These are phyloP conservation scores for Xylariaceae sp. DNA, from an alignment of 2,329 filamentous ascomycete genomes.

Conservation along the genomic window DNA sequence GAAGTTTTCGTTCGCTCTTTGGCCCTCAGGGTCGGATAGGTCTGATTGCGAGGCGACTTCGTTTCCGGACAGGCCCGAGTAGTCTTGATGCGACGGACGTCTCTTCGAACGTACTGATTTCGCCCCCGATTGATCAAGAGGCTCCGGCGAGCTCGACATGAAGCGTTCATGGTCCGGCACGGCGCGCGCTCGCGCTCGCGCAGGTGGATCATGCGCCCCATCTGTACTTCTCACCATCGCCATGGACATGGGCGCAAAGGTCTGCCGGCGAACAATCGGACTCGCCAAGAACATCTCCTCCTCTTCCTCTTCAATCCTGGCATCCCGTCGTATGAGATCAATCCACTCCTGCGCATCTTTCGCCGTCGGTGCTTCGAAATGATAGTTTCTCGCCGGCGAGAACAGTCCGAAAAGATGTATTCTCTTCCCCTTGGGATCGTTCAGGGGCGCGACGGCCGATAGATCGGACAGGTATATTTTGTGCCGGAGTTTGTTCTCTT, in stretches of 20 bases:
- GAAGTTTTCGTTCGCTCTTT: slow-evolving; percentile 46
- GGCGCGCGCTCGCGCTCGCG: neutral
- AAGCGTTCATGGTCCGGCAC: slow-evolving; percentile 37
- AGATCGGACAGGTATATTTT: slow-evolving; percentile 85
- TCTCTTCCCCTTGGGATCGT: slow-evolving; percentile 81
- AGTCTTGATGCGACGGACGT: slow-evolving; percentile 59
- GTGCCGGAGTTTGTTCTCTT: slow-evolving; percentile 82
- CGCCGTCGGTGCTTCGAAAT: slow-evolving; percentile 70
- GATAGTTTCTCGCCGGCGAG: slow-evolving; percentile 83
- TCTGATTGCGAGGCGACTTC: slow-evolving; percentile 79
- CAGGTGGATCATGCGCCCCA: slow-evolving; percentile 17
- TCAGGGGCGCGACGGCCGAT: slow-evolving; percentile 82
- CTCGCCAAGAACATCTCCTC: slow-evolving; percentile 73
- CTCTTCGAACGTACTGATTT: slow-evolving; percentile 34
- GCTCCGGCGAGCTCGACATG: slow-evolving; percentile 58
- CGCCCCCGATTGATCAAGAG: slow-evolving; percentile 37
- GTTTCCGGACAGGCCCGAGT: slow-evolving; percentile 57
- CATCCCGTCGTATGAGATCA: slow-evolving; percentile 68
- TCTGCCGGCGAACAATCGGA: slow-evolving; percentile 49
- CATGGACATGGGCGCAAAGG: slow-evolving; percentile 32
- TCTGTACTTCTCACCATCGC: slow-evolving; percentile 25
- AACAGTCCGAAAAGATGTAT: slow-evolving; percentile 89
- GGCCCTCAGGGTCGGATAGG: slow-evolving; percentile 65
- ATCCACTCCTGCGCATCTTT: slow-evolving; percentile 85
- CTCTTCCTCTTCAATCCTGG: slow-evolving; percentile 82